Evolutionary conservation across 164 flowering plant genomes (phyloP), one percentile per base, ranked within the genome.

Genomic region (Berberis vulgaris): DNA sequence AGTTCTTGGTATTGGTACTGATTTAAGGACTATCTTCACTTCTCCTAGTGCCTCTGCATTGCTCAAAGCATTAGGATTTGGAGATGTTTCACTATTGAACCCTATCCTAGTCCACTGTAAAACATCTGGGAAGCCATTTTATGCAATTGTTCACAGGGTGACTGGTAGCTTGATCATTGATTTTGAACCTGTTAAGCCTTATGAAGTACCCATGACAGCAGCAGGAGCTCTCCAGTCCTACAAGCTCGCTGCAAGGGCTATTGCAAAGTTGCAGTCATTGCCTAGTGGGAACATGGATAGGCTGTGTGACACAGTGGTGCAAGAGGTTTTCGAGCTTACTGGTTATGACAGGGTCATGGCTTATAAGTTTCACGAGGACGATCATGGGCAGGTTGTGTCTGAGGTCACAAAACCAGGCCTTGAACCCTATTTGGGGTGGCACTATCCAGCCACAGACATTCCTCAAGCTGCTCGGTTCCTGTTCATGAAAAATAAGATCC

Each of bases 361-460:
- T 6, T 89, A 89, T 76, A 87, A 87, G 58, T 89, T 89, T 80
- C 96, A 89, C 43, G 96, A 89, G 41, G 96, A 89, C 65, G 96
- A 89, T 64, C 96, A 89, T 66, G 94, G 96, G 9, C 94, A 89
- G 74, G 96, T 89, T 49, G 68, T 84, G 1, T 76, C 93, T 47
- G 96, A 89, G 80, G 64, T 82, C 43, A 84, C 87, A 52, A 85
- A 83, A 67, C 85, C 88, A 12, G 94, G 83, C 13, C 77, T 87
- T 7, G 94, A 86, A 54, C 96, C 96, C 5, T 90, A 87, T 70
- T 73, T 86, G 60, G 97, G 97, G 49, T 68, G 87, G 68, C 97
- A 90, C 71, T 89, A 89, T 79, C 96, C 96, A n/a, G 94, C 96
- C 59, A 89, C 96, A 3, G 96, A 89, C 69, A 86, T 89, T 50